Percentiles rank a stretch among this genome's conserved stretches.
Evolutionary conservation across 306 rosid species (phyloP).

Genomic region (Gastrolobium villosum): DNA sequence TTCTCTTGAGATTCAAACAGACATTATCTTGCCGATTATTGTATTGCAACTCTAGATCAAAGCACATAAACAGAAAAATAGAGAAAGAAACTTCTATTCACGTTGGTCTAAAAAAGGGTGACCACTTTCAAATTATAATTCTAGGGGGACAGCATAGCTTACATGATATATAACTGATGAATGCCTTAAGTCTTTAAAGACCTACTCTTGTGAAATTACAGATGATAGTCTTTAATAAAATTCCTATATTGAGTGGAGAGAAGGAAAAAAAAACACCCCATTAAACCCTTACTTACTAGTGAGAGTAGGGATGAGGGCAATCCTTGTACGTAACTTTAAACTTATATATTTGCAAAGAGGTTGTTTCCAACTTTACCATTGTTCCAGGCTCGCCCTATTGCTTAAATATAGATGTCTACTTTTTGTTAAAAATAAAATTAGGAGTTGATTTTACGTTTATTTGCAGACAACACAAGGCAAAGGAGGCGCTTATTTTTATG

Average conservation of each 20-base stretch:
- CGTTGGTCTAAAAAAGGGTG: not conserved
- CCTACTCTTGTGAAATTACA: constrained; percentile 8
- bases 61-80: constrained; percentile 19
- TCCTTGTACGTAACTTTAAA: too few species aligned
- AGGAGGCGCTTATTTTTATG: constrained; percentile 86
- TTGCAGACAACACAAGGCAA: constrained; percentile 91
- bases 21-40: not conserved
- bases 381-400: too few species aligned
- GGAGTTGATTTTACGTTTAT: constrained; percentile 42
- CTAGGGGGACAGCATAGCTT: constrained; percentile 15
- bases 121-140: constrained; percentile 29
- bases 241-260: constrained; percentile 20
- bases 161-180: not conserved
- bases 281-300: too few species aligned
- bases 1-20: constrained; percentile 26
- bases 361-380: too few species aligned
- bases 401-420: not conserved
- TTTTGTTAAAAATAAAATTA: not conserved
- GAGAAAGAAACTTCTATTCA: constrained; percentile 31
- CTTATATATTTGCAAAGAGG: too few species aligned
- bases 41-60: constrained; percentile 19
- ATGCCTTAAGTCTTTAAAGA: not conserved
- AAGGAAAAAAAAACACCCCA: too few species aligned
- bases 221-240: constrained; percentile 7
- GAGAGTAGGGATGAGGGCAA: too few species aligned